phyloP scores from a whole-genome alignment of 495 filamentous ascomycete genomes.

The Daldinia caldariorum region DNA sequence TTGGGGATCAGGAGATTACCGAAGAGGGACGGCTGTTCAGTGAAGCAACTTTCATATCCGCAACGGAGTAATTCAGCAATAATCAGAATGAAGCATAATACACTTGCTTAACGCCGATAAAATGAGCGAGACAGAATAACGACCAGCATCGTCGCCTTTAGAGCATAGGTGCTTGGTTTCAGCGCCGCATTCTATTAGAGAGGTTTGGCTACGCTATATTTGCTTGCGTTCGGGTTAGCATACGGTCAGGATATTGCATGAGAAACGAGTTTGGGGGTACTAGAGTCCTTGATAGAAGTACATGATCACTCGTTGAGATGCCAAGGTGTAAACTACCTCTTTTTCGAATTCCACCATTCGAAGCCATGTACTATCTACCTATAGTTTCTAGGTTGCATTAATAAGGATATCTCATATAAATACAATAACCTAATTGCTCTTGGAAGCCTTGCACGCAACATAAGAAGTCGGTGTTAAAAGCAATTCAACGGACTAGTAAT shows the following conservation, averaged over 20 bases:
- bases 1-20: conserved; percentile 76
- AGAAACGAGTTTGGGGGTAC: conserved; percentile 19
- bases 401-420: conserved; percentile 11
- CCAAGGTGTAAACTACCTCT: conserved; percentile 18
- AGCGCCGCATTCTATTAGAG: conserved; percentile 6
- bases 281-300: conserved; percentile 36
- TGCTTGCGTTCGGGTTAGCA: conserved; percentile 18
- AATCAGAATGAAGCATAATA: conserved; percentile 21
- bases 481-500: too few species aligned
- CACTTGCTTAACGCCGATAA: conserved; percentile 23
- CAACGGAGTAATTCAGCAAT: conserved; percentile 30
- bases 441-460: background rate
- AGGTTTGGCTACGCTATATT: conserved; percentile 13
- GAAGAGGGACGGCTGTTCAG: conserved; percentile 82
- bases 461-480: too few species aligned
- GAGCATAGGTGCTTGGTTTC: conserved; percentile 7
- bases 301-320: conserved; percentile 35
- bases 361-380: conserved; percentile 4
- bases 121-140: conserved; percentile 4
- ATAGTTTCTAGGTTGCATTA: conserved; percentile 31
- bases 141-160: conserved; percentile 8
- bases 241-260: conserved; percentile 31
- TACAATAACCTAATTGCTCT: conserved; percentile 4
- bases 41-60: conserved; percentile 92
- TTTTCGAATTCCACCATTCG: conserved; percentile 22